Evolutionary conservation across 805 yeast genomes (phyloP).

Genomic region (Saccharomyces mikatae): DNA sequence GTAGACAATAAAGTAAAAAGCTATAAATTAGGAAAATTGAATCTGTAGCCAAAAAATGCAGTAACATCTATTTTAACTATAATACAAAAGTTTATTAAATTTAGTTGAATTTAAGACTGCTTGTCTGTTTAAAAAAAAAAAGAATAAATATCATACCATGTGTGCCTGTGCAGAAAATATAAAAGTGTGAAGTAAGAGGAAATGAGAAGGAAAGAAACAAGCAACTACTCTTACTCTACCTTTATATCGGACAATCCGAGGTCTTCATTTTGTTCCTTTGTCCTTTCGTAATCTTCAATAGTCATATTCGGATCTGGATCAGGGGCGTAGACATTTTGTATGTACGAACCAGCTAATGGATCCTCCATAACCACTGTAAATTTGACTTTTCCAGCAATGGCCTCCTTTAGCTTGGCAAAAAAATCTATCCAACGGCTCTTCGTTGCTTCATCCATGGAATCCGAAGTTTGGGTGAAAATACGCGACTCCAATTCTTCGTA

Average conservation of each 20-base stretch:
- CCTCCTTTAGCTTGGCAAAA: slow-evolving; percentile 65
- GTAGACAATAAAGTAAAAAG: background rate
- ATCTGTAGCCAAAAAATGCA: background rate
- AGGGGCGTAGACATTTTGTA: slow-evolving; percentile 98
- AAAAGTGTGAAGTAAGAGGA: background rate
- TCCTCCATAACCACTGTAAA: slow-evolving; percentile 88
- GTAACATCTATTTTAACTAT: background rate
- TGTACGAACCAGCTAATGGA: slow-evolving; percentile 90
- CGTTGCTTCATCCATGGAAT: slow-evolving; percentile 77
- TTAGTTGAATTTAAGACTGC: background rate
- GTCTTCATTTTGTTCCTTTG: slow-evolving; percentile 82
- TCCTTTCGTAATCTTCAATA: slow-evolving; percentile 84
- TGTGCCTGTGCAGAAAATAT: background rate
- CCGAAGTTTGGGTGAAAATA: slow-evolving; percentile 80
- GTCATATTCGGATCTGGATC: slow-evolving; percentile 95
- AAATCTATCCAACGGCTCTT: slow-evolving; percentile 77
- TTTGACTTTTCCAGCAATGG: slow-evolving; percentile 69
- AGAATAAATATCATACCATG: background rate
- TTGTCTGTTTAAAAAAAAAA: background rate
- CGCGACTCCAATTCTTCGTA: slow-evolving; percentile 79
- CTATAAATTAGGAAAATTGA: background rate
- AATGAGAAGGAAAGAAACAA: background rate
- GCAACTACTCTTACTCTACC: slow-evolving; percentile 15
- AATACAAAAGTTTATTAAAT: background rate
- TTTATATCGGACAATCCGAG: slow-evolving; percentile 60